These are phyloP conservation scores for Suillus clintonianus DNA, from an alignment of 768 basidiomycete species.

Conservation along the genomic window DNA sequence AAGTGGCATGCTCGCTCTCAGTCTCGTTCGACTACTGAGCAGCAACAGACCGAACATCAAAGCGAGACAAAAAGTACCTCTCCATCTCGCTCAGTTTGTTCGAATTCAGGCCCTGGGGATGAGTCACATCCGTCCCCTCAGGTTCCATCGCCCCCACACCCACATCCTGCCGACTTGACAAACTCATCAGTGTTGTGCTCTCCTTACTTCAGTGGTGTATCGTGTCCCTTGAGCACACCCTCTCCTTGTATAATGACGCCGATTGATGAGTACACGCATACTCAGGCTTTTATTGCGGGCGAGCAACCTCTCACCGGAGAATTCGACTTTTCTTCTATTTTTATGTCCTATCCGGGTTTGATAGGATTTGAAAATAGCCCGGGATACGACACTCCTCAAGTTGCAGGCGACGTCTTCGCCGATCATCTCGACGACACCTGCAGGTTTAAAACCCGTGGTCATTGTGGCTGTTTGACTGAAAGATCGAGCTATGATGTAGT, in stretches of 20 bases:
- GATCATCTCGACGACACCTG: constrained; percentile 11
- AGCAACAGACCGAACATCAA: constrained; percentile 8
- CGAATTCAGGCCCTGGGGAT: constrained; percentile 2
- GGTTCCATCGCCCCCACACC: constrained; percentile 29
- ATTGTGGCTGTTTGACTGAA: constrained; percentile 64
- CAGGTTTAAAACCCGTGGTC: constrained; percentile 27
- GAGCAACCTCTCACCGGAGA: constrained; percentile 34
- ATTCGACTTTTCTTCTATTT: constrained; percentile 44
- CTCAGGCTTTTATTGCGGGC: constrained; percentile 28
- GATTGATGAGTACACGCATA: constrained; percentile 42
- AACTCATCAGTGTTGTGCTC: constrained; percentile 12
- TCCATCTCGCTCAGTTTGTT: neutral
- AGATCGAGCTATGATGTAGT: constrained; percentile 54
- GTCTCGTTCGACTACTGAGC: constrained; percentile 19
- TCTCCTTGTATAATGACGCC: constrained; percentile 45
- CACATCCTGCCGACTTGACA: constrained; percentile 21
- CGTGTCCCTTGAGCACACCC: constrained; percentile 28
- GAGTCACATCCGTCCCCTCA: constrained; percentile 11
- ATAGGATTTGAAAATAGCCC: constrained; percentile 15
- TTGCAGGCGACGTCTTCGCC: neutral
- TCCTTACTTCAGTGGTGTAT: constrained; percentile 16
- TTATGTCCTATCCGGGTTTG: constrained; percentile 36
- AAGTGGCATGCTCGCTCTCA: constrained; percentile 23
- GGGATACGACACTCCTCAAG: neutral
- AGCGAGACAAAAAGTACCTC: constrained; percentile 1